Evolutionary conservation across 805 yeast genomes (phyloP).

Genomic region (Lipomyces spencermartinsiae): DNA sequence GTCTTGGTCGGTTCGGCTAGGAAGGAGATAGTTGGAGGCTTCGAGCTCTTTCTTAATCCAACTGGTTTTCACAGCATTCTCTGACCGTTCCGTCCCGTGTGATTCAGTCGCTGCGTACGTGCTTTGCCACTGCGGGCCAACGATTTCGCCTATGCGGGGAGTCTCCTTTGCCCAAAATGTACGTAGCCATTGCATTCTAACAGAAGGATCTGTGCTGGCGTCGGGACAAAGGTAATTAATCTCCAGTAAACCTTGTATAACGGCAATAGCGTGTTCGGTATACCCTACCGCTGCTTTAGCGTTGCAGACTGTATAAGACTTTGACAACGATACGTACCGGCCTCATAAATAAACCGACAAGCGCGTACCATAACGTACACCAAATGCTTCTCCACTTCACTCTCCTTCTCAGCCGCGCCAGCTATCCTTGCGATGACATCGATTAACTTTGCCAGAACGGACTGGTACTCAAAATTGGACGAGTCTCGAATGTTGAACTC

Average conservation of each 20-base stretch:
- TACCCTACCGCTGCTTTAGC: conserved; percentile 25
- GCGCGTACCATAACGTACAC: conserved; percentile 13
- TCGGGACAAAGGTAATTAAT: conserved; percentile 16
- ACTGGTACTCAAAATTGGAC: conserved; percentile 24
- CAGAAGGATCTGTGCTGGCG: conserved; percentile 14
- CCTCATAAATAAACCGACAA: conserved; percentile 19
- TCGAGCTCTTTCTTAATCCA: conserved; percentile 12
- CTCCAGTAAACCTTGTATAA: conserved; percentile 39
- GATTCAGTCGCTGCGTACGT: conserved; percentile 24
- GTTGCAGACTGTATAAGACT: not conserved
- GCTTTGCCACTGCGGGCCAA: conserved; percentile 3
- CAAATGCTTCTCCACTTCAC: conserved; percentile 15
- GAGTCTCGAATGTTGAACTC: conserved; percentile 30
- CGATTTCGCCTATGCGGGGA: conserved; percentile 40
- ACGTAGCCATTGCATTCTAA: conserved; percentile 17
- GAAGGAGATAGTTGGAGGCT: conserved; percentile 6
- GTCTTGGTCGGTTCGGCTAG: conserved; percentile 9
- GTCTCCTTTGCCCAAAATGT: conserved; percentile 39
- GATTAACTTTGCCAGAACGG: conserved; percentile 7
- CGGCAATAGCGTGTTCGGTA: conserved; percentile 36
- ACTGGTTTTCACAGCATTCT: not conserved
- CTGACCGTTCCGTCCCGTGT: not conserved
- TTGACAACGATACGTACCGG: conserved; percentile 17
- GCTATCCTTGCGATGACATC: conserved; percentile 1
- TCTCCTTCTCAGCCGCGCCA: not conserved